Percentiles rank a stretch among this genome's conserved stretches.
Conservation (phyloP, 140 eudicot genomes). For the Anethum foeniculum region DNA sequence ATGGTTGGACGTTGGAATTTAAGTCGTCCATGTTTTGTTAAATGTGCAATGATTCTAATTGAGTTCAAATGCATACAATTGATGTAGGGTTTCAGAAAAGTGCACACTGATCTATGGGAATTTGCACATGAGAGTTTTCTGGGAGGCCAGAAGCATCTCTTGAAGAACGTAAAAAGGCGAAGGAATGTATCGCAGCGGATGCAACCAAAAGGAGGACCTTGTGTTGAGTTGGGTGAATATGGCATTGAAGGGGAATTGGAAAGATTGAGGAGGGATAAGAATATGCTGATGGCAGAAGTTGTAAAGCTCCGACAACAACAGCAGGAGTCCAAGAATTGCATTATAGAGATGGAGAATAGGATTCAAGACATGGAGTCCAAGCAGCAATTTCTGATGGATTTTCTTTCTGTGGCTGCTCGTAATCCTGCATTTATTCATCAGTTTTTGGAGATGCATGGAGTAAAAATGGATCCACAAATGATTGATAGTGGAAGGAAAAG, state of each 20-base stretch:
- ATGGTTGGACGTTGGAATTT: neutral
- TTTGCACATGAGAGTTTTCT: constrained; percentile 42
- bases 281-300: constrained; percentile 18
- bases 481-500: constrained; percentile 12
- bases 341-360: constrained; percentile 15
- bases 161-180: constrained; percentile 28
- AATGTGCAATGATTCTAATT: neutral
- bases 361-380: constrained; percentile 17
- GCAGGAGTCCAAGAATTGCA: constrained; percentile 11
- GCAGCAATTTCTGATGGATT: constrained; percentile 20
- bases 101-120: constrained; percentile 52
- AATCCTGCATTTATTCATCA: constrained; percentile 19
- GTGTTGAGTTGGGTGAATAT: constrained; percentile 15
- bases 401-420: constrained; percentile 14
- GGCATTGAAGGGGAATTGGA: constrained; percentile 20
- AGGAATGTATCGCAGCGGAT: constrained; percentile 3
- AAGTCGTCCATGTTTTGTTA: neutral
- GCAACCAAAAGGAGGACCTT: constrained; percentile 5
- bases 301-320: constrained; percentile 30
- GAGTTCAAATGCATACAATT: neutral
- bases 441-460: neutral
- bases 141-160: constrained; percentile 40
- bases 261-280: constrained; percentile 18
- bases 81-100: constrained; percentile 40
- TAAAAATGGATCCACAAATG: neutral